Conservation (phyloP, 208 protist genomes). For the Naegleria lovaniensis region DNA sequence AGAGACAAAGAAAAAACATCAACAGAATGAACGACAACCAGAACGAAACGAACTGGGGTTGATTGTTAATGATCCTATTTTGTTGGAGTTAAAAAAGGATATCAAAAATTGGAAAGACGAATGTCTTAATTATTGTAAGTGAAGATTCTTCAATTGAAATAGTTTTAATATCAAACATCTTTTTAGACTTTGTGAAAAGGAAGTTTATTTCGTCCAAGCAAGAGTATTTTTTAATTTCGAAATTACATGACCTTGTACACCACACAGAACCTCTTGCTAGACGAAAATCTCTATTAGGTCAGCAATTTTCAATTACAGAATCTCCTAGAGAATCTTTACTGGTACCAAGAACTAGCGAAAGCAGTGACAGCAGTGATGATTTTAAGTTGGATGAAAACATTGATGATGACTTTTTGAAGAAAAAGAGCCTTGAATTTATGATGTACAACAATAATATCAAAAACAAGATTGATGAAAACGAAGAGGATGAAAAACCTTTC, state of each 20-base stretch:
- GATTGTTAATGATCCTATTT: background rate
- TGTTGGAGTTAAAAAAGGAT: background rate
- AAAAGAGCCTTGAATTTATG: background rate
- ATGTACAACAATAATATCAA: background rate
- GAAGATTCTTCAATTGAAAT: background rate
- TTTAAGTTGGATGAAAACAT: background rate
- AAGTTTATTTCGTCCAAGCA: background rate
- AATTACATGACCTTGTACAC: background rate
- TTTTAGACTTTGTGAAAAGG: background rate
- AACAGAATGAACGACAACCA: background rate
- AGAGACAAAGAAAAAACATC: background rate
- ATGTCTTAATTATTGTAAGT: background rate
- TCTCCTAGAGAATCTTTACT: background rate
- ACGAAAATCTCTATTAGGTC: background rate
- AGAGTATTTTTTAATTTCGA: background rate
- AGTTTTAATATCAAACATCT: background rate
- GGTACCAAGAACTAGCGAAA: background rate
- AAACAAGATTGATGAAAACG: background rate
- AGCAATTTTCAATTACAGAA: background rate
- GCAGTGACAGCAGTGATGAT: background rate
- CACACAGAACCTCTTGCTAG: background rate
- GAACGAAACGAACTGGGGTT: background rate
- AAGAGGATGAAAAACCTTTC: background rate
- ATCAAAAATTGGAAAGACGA: background rate
- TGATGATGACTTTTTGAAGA: background rate